Evolutionary conservation across 169 alveolate genomes (phyloP).

Genomic region (Miamiensis avidus): DNA sequence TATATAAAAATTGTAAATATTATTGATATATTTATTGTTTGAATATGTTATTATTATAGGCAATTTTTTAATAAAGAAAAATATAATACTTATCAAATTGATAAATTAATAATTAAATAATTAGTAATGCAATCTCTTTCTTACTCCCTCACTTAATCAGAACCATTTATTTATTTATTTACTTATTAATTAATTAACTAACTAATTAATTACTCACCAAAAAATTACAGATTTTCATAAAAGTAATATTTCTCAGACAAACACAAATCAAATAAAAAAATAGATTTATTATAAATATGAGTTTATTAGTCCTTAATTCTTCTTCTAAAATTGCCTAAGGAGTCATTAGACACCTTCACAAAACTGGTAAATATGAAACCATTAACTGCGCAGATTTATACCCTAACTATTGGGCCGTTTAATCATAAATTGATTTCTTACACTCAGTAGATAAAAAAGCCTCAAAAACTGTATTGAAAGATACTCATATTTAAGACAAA

Average conservation of each 20-base stretch:
- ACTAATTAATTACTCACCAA: no score
- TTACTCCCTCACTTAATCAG: no score
- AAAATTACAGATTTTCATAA: no score
- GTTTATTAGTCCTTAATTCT: constrained; percentile 13
- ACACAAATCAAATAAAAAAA: no score
- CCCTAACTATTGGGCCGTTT: constrained; percentile 17
- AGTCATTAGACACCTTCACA: constrained; percentile 6
- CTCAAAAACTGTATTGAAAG: constrained; percentile 13
- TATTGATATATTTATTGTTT: no score
- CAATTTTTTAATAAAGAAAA: no score
- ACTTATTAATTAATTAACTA: not conserved
- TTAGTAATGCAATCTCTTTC: no score
- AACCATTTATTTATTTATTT: no score
- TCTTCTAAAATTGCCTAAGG: constrained; percentile 21
- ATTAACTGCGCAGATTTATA: constrained; percentile 19
- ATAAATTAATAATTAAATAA: no score
- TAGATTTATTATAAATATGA: constrained; percentile 15
- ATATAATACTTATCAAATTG: no score
- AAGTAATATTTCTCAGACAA: not conserved
- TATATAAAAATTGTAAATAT: no score
- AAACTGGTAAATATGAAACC: constrained; percentile 18
- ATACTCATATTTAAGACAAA: constrained; percentile 5
- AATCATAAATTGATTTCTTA: not conserved
- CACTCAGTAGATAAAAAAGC: not conserved
- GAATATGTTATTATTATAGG: no score